Evolutionary conservation across 306 rosid genomes (phyloP), one percentile per base, ranked within the genome.

Genomic region (Trifolium fragiferum): DNA sequence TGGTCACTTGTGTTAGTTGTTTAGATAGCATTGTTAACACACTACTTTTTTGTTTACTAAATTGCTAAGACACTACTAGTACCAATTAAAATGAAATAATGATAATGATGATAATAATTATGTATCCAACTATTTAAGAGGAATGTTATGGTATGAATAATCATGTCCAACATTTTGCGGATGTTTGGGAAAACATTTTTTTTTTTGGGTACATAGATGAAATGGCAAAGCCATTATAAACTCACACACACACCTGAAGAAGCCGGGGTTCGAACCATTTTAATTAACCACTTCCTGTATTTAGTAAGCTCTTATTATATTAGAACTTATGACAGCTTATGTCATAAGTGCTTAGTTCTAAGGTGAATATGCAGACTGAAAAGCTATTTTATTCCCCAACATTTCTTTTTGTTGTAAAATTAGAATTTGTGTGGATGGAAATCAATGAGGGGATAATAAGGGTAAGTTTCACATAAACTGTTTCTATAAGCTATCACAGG

Each of bases 21-120:
- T 13, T 47, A 63, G 73, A 74, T 62, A 43, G 40, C 18, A 57
- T 68, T 58, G 12, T 54, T 65, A 57, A 54, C 47, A 55, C 74
- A 16, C 14, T 49, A 9, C 53, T 33, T 62, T 33, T 33, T 5
- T 33, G n/a, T 1, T 33, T 6, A 33, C 37, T 33, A 33, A 33
- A 33, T 33, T 33, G 37, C 1, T 33, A 33, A 33, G 37, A 33
- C 37, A 33, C 37, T 4, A 12, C 76, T 55, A 8, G 27, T 70
- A 6, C 10, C 10, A 23, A 0, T 27, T 15, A 51, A 44, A 32
- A 25, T 59, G 11, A 27, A 19, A 19, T 54, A 32, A 59, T 59
- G 11, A 27, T 53, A 3, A 21, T 25, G 10, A 25, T 7, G 65
- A 27, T 59, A 18, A 66, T 53, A 19, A 27, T 40, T 20, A 14